phyloP scores from a whole-genome alignment of 2,329 filamentous ascomycete genomes.

The Microsporum audouinii region DNA sequence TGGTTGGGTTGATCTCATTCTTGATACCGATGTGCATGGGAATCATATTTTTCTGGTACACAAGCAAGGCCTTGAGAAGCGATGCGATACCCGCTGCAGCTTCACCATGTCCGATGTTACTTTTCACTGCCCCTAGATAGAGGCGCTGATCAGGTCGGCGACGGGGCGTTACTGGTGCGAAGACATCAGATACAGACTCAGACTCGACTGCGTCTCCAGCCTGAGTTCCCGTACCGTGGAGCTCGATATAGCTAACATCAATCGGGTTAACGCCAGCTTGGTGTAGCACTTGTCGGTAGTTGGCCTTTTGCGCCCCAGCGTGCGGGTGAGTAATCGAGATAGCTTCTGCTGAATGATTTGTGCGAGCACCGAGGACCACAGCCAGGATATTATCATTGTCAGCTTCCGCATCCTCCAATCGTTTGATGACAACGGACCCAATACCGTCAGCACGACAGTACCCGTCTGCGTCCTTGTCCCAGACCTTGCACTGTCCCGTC shows the following conservation, averaged over 20 bases:
- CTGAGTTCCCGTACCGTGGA: not conserved
- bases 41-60: constrained; percentile 18
- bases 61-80: constrained; percentile 21
- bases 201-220: constrained; percentile 8
- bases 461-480: constrained; percentile 31
- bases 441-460: constrained; percentile 37
- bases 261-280: constrained; percentile 49
- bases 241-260: constrained; percentile 19
- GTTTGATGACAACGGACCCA: constrained; percentile 31
- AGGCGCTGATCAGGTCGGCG: constrained; percentile 2
- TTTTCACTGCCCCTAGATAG: constrained; percentile 21
- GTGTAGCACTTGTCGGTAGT: constrained; percentile 59
- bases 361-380: constrained; percentile 47
- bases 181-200: constrained; percentile 55
- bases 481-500: constrained; percentile 19
- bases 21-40: constrained; percentile 17
- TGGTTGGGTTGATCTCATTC: not conserved
- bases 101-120: constrained; percentile 24
- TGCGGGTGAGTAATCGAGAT: constrained; percentile 78
- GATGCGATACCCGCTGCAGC: constrained; percentile 20
- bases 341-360: constrained; percentile 72
- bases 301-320: constrained; percentile 58
- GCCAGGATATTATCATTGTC: constrained; percentile 34
- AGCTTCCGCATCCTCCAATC: constrained; percentile 28
- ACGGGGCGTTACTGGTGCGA: constrained; percentile 41